These are phyloP conservation scores for Aegilops bicornis DNA, from an alignment of 176 grass and related monocot species.

Conservation along the genomic window DNA sequence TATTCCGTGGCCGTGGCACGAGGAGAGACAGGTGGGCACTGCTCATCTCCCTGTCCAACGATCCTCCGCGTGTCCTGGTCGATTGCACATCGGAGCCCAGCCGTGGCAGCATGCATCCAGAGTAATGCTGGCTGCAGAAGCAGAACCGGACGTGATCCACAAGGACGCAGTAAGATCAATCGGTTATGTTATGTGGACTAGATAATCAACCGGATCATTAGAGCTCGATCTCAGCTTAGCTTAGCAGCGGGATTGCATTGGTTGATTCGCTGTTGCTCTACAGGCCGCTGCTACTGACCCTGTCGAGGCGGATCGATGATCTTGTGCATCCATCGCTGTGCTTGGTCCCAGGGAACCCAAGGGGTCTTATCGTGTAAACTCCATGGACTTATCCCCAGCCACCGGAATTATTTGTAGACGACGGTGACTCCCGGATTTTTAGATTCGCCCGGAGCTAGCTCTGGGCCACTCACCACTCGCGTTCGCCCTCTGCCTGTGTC, in stretches of 20 bases:
- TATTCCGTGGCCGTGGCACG: not conserved
- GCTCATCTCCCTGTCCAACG: not conserved
- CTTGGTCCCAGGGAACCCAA: not conserved
- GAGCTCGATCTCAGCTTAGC: not conserved
- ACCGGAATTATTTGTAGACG: constrained; percentile 18
- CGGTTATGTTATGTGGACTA: too few species aligned
- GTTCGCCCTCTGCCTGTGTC: not conserved
- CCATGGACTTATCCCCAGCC: constrained; percentile 29
- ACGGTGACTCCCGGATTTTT: constrained; percentile 29
- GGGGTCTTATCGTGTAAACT: not conserved
- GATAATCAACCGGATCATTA: too few species aligned
- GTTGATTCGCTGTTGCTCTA: constrained; percentile 24
- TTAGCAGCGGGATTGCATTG: not conserved
- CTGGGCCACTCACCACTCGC: not conserved
- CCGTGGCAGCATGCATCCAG: too few species aligned
- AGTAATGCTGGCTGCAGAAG: too few species aligned
- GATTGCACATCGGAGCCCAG: too few species aligned
- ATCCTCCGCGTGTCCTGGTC: not conserved
- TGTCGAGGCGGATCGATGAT: constrained; percentile 21
- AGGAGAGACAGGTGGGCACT: not conserved
- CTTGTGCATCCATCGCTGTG: not conserved
- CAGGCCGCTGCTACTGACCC: constrained; percentile 31
- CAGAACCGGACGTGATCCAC: too few species aligned
- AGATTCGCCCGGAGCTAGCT: not conserved
- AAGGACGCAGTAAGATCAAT: too few species aligned